These are phyloP conservation scores for Colletotrichum eleusines DNA, from an alignment of 2,329 filamentous ascomycete species.

Conservation along the genomic window DNA sequence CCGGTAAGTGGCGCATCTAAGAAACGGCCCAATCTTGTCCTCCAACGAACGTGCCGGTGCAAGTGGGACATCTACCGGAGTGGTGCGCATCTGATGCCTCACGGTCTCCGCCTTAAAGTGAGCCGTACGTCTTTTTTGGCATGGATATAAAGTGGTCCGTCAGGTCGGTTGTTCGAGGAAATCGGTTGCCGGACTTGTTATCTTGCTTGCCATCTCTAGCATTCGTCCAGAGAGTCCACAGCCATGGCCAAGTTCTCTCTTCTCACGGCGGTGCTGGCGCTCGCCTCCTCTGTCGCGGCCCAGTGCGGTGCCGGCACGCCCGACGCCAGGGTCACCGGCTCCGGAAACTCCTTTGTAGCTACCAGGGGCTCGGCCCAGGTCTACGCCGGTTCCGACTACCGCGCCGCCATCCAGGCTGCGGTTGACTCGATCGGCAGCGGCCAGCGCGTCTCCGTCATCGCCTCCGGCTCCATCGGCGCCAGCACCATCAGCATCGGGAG, in stretches of 20 bases:
- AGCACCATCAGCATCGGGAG: conserved; percentile 62
- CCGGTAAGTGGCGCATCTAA: conserved; percentile 12
- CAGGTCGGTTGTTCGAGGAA: not conserved
- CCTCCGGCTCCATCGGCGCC: conserved; percentile 67
- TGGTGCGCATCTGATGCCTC: conserved; percentile 32
- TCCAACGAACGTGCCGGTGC: conserved; percentile 31
- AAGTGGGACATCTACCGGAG: conserved; percentile 17
- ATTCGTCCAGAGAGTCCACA: not conserved
- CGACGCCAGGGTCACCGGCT: conserved; percentile 61
- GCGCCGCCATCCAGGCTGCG: conserved; percentile 65
- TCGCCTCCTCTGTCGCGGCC: conserved; percentile 53
- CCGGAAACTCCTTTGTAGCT: conserved; percentile 58
- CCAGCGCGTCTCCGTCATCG: conserved; percentile 65
- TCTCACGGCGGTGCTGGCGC: conserved; percentile 54
- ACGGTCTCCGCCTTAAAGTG: not conserved
- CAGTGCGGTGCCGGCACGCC: conserved; percentile 63
- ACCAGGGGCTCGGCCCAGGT: conserved; percentile 57
- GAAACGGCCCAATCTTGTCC: conserved; percentile 34
- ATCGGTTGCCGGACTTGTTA: not conserved
- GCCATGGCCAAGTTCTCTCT: conserved; percentile 44
- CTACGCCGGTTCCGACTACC: conserved; percentile 67
- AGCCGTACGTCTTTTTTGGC: not conserved
- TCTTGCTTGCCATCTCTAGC: not conserved
- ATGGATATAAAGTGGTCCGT: conserved; percentile 20
- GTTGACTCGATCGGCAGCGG: conserved; percentile 64